Evolutionary conservation across 2,329 filamentous ascomycete genomes (phyloP).

Genomic region (Pseudogymnoascus verrucosus): DNA sequence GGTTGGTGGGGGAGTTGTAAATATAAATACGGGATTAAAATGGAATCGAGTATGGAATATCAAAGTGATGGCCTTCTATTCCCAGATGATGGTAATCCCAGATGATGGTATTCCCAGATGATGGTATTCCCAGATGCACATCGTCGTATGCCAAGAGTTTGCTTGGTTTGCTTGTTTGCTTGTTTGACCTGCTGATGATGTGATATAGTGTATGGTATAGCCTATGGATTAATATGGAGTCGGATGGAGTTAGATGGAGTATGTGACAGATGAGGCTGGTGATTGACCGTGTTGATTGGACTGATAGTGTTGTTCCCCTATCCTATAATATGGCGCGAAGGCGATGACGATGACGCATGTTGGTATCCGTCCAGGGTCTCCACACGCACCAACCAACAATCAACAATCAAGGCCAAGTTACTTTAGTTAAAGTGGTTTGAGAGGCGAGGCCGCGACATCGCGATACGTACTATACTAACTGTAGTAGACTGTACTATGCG

Average conservation of each 20-base stretch:
- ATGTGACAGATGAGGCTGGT: not conserved
- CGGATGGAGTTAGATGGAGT: not conserved
- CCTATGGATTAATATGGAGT: not conserved
- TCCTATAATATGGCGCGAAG: not conserved
- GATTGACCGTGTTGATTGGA: not conserved
- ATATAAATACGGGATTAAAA: constrained; percentile 1
- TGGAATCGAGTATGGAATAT: not conserved
- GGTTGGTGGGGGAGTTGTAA: not conserved
- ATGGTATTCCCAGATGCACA: not conserved
- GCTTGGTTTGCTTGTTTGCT: not conserved
- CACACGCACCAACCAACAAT: not conserved
- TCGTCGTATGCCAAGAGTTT: not conserved
- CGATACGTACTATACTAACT: not conserved
- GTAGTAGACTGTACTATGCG: not conserved
- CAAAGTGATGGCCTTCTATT: not conserved
- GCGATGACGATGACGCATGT: not conserved
- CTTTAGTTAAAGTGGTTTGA: not conserved
- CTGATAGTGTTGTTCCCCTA: not conserved
- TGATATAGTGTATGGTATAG: not conserved
- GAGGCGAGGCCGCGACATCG: constrained; percentile 1
- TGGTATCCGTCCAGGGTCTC: constrained; percentile 1
- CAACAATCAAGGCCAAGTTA: not conserved
- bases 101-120: not conserved
- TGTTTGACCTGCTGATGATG: not conserved
- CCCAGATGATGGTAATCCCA: not conserved